Evolutionary conservation across 2,329 filamentous ascomycete genomes (phyloP).

Genomic region (Exserohilum turcica): DNA sequence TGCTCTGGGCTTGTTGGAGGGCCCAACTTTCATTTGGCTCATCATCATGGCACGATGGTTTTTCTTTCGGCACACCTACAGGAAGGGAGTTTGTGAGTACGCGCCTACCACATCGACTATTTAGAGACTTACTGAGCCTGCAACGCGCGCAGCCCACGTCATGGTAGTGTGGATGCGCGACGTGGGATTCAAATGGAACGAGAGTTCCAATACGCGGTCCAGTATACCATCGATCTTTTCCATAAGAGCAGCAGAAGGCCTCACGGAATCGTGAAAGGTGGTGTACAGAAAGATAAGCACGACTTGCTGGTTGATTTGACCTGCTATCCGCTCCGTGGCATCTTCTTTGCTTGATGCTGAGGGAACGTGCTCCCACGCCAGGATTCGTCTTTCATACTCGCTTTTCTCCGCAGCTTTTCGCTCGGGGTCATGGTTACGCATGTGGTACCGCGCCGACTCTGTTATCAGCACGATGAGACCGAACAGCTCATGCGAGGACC

Average conservation of each 20-base stretch:
- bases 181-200: background rate
- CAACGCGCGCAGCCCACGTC: slow-evolving; percentile 1
- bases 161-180: slow-evolving; percentile 3
- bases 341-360: background rate
- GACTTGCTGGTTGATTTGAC: slow-evolving; percentile 3
- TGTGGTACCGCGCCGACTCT: background rate
- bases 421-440: background rate
- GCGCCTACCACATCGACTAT: background rate
- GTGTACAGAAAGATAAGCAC: slow-evolving; percentile 5
- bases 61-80: background rate
- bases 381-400: slow-evolving; percentile 1
- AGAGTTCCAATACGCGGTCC: background rate
- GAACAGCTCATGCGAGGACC: background rate
- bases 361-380: background rate
- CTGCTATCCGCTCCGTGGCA: background rate
- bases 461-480: slow-evolving; percentile 7
- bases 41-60: background rate
- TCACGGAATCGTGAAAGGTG: background rate
- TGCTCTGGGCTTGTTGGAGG: background rate
- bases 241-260: background rate
- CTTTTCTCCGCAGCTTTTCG: background rate
- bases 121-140: background rate
- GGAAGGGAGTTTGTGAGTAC: background rate
- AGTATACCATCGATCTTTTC: background rate
- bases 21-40: background rate